Conservation (phyloP, 257 asterid species). For the Hygrophila difformis region DNA sequence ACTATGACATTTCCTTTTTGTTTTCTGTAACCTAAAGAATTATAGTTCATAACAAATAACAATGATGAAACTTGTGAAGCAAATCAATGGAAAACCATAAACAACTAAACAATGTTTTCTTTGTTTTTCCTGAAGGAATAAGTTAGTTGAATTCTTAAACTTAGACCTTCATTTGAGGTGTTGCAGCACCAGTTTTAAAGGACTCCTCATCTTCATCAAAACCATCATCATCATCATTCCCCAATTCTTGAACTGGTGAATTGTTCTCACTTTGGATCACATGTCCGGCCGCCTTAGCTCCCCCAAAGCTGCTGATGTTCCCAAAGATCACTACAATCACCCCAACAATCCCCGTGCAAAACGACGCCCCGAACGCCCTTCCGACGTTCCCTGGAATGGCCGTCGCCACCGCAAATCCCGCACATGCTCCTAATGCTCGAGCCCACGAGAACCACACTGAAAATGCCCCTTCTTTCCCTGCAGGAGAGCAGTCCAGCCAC, state of each 20-base stretch:
- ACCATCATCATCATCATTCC: conserved; percentile 1
- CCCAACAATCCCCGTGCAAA: conserved; percentile 47
- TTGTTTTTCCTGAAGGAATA: no score
- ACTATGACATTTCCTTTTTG: no score
- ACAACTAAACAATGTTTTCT: no score
- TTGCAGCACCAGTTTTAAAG: no score
- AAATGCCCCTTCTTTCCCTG: conserved; percentile 84
- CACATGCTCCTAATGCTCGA: conserved; percentile 55
- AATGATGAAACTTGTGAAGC: no score
- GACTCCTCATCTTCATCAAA: no score
- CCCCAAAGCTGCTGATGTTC: conserved; percentile 65
- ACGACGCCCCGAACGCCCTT: conserved; percentile 53
- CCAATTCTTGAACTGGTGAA: conserved; percentile 38
- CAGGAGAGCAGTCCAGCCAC: conserved; percentile 74
- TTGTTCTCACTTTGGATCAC: conserved; percentile 35
- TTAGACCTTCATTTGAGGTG: no score
- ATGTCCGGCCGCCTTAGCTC: conserved; percentile 82
- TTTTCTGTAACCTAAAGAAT: no score
- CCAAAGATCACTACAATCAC: conserved; percentile 58
- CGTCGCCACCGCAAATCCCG: conserved; percentile 68
- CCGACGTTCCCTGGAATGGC: conserved; percentile 47
- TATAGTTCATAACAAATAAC: no score
- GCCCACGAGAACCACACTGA: conserved; percentile 87
- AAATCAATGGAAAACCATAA: no score
- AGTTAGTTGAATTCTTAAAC: no score